Evolutionary conservation across 768 basidiomycete species (phyloP).

Genomic region (Amanita pseudoporphyria): DNA sequence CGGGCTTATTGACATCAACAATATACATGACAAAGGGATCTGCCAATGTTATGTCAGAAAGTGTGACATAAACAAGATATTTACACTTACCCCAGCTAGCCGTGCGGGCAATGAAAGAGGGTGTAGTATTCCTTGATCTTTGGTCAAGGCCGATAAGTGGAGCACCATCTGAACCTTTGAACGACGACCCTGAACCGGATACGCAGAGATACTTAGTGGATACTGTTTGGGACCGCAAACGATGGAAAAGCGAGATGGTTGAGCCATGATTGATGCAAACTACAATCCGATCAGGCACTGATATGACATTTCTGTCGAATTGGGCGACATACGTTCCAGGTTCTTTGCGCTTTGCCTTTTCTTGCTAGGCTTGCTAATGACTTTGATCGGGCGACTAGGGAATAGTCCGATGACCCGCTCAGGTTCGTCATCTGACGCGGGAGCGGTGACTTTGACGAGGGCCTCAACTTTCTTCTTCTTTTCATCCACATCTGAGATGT

Average conservation of each 20-base stretch:
- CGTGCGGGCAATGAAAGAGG: constrained; percentile 84
- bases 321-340: constrained; percentile 63
- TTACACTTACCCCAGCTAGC: constrained; percentile 71
- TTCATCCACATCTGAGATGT: constrained; percentile 91
- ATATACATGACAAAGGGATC: constrained; percentile 97
- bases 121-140: constrained; percentile 60
- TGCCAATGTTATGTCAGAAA: constrained; percentile 17
- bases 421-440: constrained; percentile 68
- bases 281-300: constrained; percentile 21
- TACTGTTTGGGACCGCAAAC: constrained; percentile 90
- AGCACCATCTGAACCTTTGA: constrained; percentile 89
- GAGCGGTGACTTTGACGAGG: constrained; percentile 79
- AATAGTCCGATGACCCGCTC: constrained; percentile 84
- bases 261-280: constrained; percentile 96
- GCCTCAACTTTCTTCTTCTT: constrained; percentile 96
- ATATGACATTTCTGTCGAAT: constrained; percentile 9
- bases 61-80: constrained; percentile 8
- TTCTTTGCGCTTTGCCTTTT: constrained; percentile 93
- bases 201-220: constrained; percentile 95
- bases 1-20: constrained; percentile 83
- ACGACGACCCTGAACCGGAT: constrained; percentile 84
- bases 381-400: constrained; percentile 91
- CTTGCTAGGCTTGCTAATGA: constrained; percentile 97
- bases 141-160: constrained; percentile 75
- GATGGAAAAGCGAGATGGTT: constrained; percentile 91